A percentile compares a stretch with the other conserved stretches of the same genome.
These are phyloP conservation scores for Luvunga scandens DNA, from an alignment of 345 rosid genomes.

Conservation along the genomic window DNA sequence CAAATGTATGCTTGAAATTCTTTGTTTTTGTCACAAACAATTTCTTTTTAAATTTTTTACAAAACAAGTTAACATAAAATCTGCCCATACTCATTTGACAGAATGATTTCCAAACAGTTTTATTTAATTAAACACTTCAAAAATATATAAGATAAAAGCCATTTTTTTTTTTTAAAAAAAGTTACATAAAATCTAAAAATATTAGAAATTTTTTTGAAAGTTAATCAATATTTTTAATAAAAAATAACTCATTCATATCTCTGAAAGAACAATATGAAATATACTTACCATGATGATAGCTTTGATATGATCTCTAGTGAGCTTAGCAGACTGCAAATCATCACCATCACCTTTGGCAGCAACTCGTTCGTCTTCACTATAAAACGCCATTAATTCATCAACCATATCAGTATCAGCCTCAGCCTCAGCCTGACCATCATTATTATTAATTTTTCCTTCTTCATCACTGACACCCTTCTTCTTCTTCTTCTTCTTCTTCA, in stretches of 20 bases:
- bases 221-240: no score
- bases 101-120: rapidly evolving
- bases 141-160: no score
- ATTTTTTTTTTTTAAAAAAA: no score
- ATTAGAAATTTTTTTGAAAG: no score
- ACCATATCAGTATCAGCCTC: slow-evolving; percentile 66
- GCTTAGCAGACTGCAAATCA: slow-evolving; percentile 43
- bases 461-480: neutral
- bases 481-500: slow-evolving; percentile 41
- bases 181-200: no score
- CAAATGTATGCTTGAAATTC: no score
- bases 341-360: slow-evolving; percentile 26
- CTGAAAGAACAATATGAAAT: neutral
- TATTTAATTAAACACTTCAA: no score
- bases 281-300: slow-evolving; percentile 84
- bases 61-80: no score
- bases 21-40: no score
- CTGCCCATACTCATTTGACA: no score
- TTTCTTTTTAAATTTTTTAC: no score
- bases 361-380: slow-evolving; percentile 26
- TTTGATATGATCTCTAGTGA: slow-evolving; percentile 77
- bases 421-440: slow-evolving; percentile 10
- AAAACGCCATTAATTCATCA: slow-evolving; percentile 77
- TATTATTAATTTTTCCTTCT: neutral
- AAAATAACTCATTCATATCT: no score